These are phyloP conservation scores for Brassica nigra DNA, from an alignment of 345 rosid genomes.

Conservation along the genomic window DNA sequence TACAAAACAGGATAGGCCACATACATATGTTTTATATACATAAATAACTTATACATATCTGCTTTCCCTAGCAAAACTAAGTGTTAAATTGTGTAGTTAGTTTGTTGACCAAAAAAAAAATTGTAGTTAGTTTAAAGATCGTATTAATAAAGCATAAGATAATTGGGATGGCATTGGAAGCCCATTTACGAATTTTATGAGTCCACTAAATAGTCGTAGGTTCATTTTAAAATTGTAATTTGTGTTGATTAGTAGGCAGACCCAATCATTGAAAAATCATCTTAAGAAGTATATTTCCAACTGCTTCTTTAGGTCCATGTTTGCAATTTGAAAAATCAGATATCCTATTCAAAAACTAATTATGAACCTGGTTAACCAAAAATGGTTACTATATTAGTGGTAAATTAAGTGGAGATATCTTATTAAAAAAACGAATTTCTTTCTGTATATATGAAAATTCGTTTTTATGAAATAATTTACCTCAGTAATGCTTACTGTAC, in stretches of 20 bases:
- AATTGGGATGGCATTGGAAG: background rate
- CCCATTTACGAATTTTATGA: conserved; percentile 12
- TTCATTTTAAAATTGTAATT: background rate
- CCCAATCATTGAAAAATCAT: background rate
- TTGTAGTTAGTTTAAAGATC: too few relatives aligned
- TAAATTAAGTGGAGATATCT: too few relatives aligned
- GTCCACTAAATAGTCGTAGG: background rate
- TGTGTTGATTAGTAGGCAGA: background rate
- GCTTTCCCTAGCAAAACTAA: background rate
- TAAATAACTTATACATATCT: background rate
- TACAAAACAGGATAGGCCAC: background rate
- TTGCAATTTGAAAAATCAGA: background rate
- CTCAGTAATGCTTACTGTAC: background rate
- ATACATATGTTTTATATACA: background rate
- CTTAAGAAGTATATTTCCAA: too few relatives aligned
- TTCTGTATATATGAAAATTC: too few relatives aligned
- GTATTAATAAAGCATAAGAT: background rate
- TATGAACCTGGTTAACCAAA: too few relatives aligned
- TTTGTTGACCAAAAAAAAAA: too few relatives aligned
- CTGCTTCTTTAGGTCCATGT: background rate
- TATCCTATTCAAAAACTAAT: background rate
- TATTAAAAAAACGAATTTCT: too few relatives aligned
- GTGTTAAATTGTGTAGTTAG: too few relatives aligned
- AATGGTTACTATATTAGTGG: too few relatives aligned
- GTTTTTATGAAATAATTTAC: background rate